Evolutionary conservation across 1,139 yeast species (phyloP).

Genomic region (Hansenula lynferdii): DNA sequence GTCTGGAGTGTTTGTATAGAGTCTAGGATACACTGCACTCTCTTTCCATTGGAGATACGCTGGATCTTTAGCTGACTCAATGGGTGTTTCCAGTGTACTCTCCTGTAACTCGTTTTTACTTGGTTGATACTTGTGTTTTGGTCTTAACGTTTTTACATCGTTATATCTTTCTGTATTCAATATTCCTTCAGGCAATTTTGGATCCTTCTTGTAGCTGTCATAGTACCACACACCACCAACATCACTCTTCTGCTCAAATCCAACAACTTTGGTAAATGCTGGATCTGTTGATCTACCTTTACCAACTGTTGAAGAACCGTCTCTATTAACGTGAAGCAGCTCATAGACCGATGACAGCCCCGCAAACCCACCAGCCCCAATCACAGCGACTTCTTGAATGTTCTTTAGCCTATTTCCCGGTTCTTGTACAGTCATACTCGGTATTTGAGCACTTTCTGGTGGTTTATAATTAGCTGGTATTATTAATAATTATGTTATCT

Average conservation of each 20-base stretch:
- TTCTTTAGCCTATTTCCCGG: too few species aligned
- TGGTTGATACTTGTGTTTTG: constrained; percentile 12
- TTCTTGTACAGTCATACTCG: too few species aligned
- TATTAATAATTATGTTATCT: too few species aligned
- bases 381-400: constrained; percentile 26
- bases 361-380: constrained; percentile 32
- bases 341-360: constrained; percentile 29
- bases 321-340: constrained; percentile 23
- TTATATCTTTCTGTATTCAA: constrained; percentile 21
- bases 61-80: constrained; percentile 6
- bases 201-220: constrained; percentile 16
- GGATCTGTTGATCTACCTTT: constrained; percentile 10
- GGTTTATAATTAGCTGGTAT: too few species aligned
- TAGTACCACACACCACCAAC: constrained; percentile 33
- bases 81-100: constrained; percentile 13
- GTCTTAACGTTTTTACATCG: constrained; percentile 18
- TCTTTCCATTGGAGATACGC: constrained; percentile 32
- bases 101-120: neutral
- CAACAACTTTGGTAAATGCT: constrained; percentile 26
- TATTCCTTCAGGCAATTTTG: constrained; percentile 22
- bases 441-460: too few species aligned
- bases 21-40: constrained; percentile 36
- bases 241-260: constrained; percentile 29
- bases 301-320: constrained; percentile 19
- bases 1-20: constrained; percentile 45